Percentiles rank a stretch among this genome's conserved stretches.
Conservation (phyloP, 2,329 filamentous ascomycete species). For the Botrytis medusae region DNA sequence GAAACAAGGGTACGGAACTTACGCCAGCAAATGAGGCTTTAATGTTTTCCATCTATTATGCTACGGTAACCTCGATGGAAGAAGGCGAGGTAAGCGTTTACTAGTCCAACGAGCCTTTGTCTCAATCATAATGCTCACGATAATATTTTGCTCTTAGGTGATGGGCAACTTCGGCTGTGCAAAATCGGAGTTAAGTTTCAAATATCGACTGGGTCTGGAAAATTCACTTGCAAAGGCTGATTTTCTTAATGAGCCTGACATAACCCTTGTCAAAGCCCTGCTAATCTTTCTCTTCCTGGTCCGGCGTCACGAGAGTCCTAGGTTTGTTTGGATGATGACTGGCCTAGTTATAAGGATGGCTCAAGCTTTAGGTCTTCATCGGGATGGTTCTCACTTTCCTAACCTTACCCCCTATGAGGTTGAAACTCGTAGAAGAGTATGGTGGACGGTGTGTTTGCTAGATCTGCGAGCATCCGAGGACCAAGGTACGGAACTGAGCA, state of each 20-base stretch:
- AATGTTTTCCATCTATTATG: conserved; percentile 58
- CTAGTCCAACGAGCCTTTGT: background rate
- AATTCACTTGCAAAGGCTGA: conserved; percentile 61
- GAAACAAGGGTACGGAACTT: conserved; percentile 38
- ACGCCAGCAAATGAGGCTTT: conserved; percentile 51
- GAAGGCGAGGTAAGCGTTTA: conserved; percentile 51
- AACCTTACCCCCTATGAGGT: conserved; percentile 41
- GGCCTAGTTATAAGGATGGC: conserved; percentile 57
- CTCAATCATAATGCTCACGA: background rate
- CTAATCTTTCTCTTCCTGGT: conserved; percentile 56
- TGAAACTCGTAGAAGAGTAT: conserved; percentile 53
- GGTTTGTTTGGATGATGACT: conserved; percentile 63
- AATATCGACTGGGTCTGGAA: conserved; percentile 50
- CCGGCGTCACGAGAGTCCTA: conserved; percentile 51
- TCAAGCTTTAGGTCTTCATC: conserved; percentile 46
- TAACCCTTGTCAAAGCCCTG: conserved; percentile 62
- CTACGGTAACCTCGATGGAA: conserved; percentile 56
- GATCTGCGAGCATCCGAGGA: conserved; percentile 52
- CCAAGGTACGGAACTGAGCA: conserved; percentile 49
- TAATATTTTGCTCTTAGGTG: conserved; percentile 36
- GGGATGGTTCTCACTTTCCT: conserved; percentile 43
- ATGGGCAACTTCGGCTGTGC: conserved; percentile 51
- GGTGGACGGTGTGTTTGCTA: conserved; percentile 50
- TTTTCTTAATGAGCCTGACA: conserved; percentile 59
- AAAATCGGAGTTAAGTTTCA: conserved; percentile 46